These are phyloP conservation scores for Colletotrichum nymphaeae DNA, from an alignment of 2,329 filamentous ascomycete genomes.

Conservation along the genomic window DNA sequence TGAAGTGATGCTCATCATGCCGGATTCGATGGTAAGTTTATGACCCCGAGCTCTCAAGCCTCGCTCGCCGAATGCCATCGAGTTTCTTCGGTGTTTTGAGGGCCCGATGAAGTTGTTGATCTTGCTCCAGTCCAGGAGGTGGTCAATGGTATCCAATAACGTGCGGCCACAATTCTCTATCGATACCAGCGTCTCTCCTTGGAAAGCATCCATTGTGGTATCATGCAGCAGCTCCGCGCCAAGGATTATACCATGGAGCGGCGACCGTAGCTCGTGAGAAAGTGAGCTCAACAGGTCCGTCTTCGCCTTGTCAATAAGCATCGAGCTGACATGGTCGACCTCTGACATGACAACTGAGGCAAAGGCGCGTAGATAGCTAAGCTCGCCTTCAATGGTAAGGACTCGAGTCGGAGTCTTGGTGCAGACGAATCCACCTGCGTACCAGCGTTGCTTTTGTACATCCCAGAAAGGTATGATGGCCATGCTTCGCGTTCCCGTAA, in stretches of 20 bases:
- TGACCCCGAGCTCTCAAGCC: constrained; percentile 22
- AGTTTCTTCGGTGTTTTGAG: not conserved
- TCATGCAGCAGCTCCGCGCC: constrained; percentile 65
- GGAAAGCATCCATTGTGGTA: constrained; percentile 56
- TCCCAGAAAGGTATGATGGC: constrained; percentile 63
- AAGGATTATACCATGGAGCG: constrained; percentile 69
- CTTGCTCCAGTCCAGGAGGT: constrained; percentile 58
- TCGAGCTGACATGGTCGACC: constrained; percentile 56
- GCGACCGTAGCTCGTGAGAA: constrained; percentile 70
- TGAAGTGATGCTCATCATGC: constrained; percentile 39
- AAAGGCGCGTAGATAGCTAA: constrained; percentile 63
- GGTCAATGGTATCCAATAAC: constrained; percentile 60
- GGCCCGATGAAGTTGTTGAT: constrained; percentile 47
- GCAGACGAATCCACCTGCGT: constrained; percentile 61
- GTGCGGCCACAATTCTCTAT: constrained; percentile 58
- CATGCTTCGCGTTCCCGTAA: constrained; percentile 58
- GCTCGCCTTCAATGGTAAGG: constrained; percentile 59
- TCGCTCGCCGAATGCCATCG: constrained; percentile 28
- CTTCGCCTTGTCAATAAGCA: constrained; percentile 59
- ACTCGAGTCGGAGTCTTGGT: constrained; percentile 54
- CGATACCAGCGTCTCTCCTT: constrained; percentile 54
- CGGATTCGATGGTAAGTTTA: constrained; percentile 24
- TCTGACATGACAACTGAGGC: constrained; percentile 68
- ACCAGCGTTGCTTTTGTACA: constrained; percentile 57
- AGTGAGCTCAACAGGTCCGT: constrained; percentile 70